These are phyloP conservation scores for Populus alba DNA, from an alignment of 345 rosid species.

Conservation along the genomic window DNA sequence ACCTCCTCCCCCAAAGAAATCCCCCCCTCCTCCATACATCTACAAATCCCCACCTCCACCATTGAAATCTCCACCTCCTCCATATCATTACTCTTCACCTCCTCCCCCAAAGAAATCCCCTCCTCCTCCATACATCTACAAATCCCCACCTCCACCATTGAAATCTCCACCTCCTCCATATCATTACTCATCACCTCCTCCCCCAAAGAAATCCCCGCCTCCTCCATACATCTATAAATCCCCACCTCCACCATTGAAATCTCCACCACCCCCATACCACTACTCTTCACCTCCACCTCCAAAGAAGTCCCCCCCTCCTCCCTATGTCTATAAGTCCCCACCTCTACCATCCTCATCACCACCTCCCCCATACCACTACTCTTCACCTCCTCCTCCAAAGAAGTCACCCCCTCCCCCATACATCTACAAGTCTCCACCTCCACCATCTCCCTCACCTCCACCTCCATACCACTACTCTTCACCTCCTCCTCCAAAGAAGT, in stretches of 20 bases:
- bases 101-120: background rate
- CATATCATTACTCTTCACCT: background rate
- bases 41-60: background rate
- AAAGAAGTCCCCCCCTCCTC: background rate
- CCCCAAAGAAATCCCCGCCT: too few species aligned
- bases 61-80: background rate
- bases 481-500: background rate
- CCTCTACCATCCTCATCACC: background rate
- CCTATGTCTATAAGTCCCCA: background rate
- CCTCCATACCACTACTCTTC: background rate
- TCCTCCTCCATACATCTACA: background rate
- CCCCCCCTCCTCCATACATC: background rate
- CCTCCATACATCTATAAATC: background rate
- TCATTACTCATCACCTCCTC: too few species aligned
- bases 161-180: too few species aligned
- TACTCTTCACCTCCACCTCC: background rate
- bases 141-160: too few species aligned
- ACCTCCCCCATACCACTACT: background rate
- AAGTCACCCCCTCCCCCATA: background rate
- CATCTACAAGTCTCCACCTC: background rate
- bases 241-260: background rate
- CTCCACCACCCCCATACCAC: constrained; percentile 11
- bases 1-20: too few species aligned
- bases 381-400: background rate
- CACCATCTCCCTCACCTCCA: background rate